Base-by-base conservation (phyloP, 2,329 filamentous ascomycete species). In the Coniochaeta ligniaria region DNA sequence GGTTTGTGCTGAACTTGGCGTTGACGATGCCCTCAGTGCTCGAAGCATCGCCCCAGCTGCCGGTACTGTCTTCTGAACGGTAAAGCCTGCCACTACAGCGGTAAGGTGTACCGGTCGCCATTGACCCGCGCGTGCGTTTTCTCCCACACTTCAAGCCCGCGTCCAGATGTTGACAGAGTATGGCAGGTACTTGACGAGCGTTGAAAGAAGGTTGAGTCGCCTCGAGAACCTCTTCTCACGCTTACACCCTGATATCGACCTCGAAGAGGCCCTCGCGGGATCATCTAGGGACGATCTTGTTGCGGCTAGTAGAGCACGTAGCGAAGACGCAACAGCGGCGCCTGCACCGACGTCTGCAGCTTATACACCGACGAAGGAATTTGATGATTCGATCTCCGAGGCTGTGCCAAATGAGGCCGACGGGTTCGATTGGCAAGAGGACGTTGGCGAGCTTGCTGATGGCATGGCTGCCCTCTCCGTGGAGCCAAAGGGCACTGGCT, bases 401-500 rank as follows among this genome's bases (percentile, higher is more conserved):
- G 64, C 66, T 20, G 68, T 72, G 6, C 70, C 69, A 1, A 65
- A 69, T 4, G 66, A 69, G 28, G 65, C 69, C 2, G 70, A 71
- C 59, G 70, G 69, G 4, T 72, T 71, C 36, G 70, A 72, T 56
- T 72, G 70, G 71, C 67, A 69, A 38, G 72, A 73, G 59, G 68
- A 71, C 38, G 66, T 69, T 17, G 66, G 70, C 56, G 68, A 69
- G 14, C 60, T 72, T 24, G 68, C 68, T 1, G 73, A 74, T 65
- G 72, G 72, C 20, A 74, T 74, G 71, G 72, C 72, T 16, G 68
- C 72, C 1, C 60, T 75, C 16, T 70, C 72, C 2, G 70, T 75
- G n/a, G 68, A 73, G 26, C 71, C 71, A 1, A 71, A 67, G 38
- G 72, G 72, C 9, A 65, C 70, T 16, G 72, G 72, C 6, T 75